Base-by-base conservation (phyloP, 768 basidiomycete species). In the Cyclocybe cylindracea region DNA sequence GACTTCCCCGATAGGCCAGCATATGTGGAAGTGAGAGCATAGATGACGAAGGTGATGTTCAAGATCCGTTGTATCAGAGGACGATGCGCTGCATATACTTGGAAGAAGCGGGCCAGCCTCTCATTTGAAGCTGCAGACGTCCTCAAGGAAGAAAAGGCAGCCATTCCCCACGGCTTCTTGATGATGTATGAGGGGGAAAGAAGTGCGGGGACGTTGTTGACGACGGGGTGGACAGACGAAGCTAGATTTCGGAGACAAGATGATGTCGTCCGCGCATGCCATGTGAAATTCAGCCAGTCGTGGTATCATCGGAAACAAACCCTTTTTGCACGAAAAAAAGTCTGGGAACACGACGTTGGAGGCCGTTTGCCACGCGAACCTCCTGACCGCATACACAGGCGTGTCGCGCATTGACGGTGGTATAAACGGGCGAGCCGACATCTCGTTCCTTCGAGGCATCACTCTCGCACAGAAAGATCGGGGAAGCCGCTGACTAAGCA, bases 31-130 rank as follows among this genome's bases (percentile, higher is more conserved):
- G 78, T 71, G 18, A 94, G 70, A 39, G 86, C 84, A 65, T 94
- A 90, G 37, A 85, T 46, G 6, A 89, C 80, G 62, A 94, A 93
- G 6, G 78, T 75, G 18, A 77, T 61, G 41, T 86, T 94, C 14
- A 96, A 73, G 29, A 78, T 55, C 38, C 84, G 82, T 67, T 95
- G 93, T 43, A 94, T 73, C 36, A 79, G 60, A 3, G 91, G 89
- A 4, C 93, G 75, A 64, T 92, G 83, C 1, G 66, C 49, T 3
- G 78, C 63, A 60, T 96, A 95, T n/a, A 66, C 50, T 46, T 74
- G 76, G 35, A 76, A 64, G 42, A 87, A 64, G 44, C 66, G 66
- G 2, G 78, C 64, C 29, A 84, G 56, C 10, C 66, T 73, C 41
- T 76, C 69, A 37, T 75, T 67, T 33, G 69, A 48, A 38, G 57